Conservation (phyloP, 2,329 filamentous ascomycete genomes). For the Lojkania enalia region DNA sequence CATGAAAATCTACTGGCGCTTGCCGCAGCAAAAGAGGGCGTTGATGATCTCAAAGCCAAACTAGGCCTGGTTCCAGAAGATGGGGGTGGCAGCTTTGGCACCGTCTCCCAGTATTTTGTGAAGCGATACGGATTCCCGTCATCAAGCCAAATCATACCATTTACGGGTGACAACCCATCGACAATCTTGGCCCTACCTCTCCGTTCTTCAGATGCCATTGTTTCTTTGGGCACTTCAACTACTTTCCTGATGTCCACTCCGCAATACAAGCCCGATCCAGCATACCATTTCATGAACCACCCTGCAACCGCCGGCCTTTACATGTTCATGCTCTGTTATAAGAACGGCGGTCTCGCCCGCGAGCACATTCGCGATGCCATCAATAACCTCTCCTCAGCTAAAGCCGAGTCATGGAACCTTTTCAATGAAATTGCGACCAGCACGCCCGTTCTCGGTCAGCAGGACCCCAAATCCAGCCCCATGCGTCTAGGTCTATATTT, state of each 20-base stretch:
- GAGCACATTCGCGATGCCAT: constrained; percentile 86
- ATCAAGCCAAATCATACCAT: constrained; percentile 78
- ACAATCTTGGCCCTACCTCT: constrained; percentile 92
- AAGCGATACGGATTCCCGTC: constrained; percentile 74
- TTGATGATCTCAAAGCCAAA: constrained; percentile 71
- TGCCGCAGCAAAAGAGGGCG: constrained; percentile 66
- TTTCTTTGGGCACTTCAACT: constrained; percentile 90
- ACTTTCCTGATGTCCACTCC: constrained; percentile 98
- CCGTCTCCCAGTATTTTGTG: constrained; percentile 77
- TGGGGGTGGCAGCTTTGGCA: constrained; percentile 77
- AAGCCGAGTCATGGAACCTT: constrained; percentile 67
- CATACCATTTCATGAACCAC: constrained; percentile 98
- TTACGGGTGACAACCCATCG: constrained; percentile 94
- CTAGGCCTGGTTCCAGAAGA: constrained; percentile 80
- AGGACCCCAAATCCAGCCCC: constrained; percentile 52
- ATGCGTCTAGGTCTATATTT: constrained; percentile 94
- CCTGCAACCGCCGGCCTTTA: constrained; percentile 87
- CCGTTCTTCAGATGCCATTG: constrained; percentile 86
- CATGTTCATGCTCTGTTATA: constrained; percentile 99
- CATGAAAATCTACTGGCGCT: constrained; percentile 75
- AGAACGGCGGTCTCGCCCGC: constrained; percentile 92
- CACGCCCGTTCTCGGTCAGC: constrained; percentile 70
- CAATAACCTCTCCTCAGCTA: constrained; percentile 54
- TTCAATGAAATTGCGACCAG: constrained; percentile 77
- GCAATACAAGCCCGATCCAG: constrained; percentile 84